phyloP scores from a whole-genome alignment of 768 basidiomycete genomes.

The Nidularia sp. region DNA sequence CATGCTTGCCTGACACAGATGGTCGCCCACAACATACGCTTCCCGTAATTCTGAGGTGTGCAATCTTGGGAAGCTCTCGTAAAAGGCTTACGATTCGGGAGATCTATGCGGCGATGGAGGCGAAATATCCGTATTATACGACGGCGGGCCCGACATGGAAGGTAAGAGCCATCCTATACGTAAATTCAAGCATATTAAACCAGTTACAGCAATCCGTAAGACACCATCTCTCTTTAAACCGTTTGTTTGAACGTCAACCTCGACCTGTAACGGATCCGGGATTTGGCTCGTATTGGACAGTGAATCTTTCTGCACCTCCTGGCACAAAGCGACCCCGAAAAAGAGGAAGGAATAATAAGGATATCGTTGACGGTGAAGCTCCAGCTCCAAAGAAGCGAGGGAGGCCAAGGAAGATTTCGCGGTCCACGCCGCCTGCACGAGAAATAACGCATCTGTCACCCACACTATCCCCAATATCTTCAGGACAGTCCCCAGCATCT shows the following conservation, averaged over 20 bases:
- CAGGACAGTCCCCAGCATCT: background rate
- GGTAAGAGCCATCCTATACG: conserved; percentile 33
- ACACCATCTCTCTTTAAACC: conserved; percentile 79
- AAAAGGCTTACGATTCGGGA: conserved; percentile 79
- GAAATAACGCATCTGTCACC: conserved; percentile 7
- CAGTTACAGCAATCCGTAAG: conserved; percentile 75
- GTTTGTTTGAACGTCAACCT: conserved; percentile 77
- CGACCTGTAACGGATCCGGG: conserved; percentile 83
- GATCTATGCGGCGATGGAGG: conserved; percentile 85
- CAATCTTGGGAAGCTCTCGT: conserved; percentile 73
- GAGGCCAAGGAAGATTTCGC: conserved; percentile 22
- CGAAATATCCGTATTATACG: conserved; percentile 78
- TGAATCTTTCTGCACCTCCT: conserved; percentile 81
- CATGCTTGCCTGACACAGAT: conserved; percentile 75
- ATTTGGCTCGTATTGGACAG: conserved; percentile 87
- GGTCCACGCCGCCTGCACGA: conserved; percentile 4
- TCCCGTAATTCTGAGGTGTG: conserved; percentile 80
- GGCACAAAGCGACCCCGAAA: conserved; percentile 85
- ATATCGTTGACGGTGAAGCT: conserved; percentile 15
- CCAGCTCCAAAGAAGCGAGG: conserved; percentile 32
- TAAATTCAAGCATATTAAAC: conserved; percentile 8
- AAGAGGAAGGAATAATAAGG: conserved; percentile 61
- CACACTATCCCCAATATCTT: too few species aligned
- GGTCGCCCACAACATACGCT: conserved; percentile 81
- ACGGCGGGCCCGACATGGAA: conserved; percentile 84